Evolutionary conservation across 164 flowering plant species (phyloP).

Genomic region (Tetrastigma voinierianum): DNA sequence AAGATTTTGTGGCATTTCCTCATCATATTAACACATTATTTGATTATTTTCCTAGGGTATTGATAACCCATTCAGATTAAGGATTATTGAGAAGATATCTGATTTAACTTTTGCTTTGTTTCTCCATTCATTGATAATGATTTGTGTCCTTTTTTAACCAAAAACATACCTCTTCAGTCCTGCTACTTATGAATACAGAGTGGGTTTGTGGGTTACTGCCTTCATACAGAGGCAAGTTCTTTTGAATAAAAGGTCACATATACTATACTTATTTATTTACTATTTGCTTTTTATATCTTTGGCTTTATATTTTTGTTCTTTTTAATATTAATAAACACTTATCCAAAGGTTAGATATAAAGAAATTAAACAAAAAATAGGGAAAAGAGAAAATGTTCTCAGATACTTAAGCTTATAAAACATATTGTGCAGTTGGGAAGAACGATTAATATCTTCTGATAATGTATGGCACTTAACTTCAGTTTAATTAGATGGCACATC

Average conservation of each 20-base stretch:
- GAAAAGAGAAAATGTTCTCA: too few relatives aligned
- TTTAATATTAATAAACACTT: not conserved
- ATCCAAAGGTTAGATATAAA: too few relatives aligned
- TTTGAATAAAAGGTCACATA: not conserved
- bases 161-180: constrained; percentile 93
- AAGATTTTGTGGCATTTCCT: not conserved
- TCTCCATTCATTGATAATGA: constrained; percentile 99
- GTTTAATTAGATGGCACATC: too few relatives aligned
- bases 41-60: constrained; percentile 73
- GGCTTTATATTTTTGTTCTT: not conserved
- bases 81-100: constrained; percentile 90
- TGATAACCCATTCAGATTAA: constrained; percentile 93
- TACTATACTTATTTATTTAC: too few relatives aligned
- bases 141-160: constrained; percentile 85
- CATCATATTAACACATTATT: not conserved
- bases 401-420: too few relatives aligned
- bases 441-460: too few relatives aligned
- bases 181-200: constrained; percentile 91
- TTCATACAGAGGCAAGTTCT: constrained; percentile 84
- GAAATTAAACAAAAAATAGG: too few relatives aligned
- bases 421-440: too few relatives aligned
- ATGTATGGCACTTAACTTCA: too few relatives aligned
- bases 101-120: constrained; percentile 90
- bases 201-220: constrained; percentile 99
- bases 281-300: too few relatives aligned